These are phyloP conservation scores for Penicillium sclerotiorum DNA, from an alignment of 2,329 filamentous ascomycete species.

Conservation along the genomic window DNA sequence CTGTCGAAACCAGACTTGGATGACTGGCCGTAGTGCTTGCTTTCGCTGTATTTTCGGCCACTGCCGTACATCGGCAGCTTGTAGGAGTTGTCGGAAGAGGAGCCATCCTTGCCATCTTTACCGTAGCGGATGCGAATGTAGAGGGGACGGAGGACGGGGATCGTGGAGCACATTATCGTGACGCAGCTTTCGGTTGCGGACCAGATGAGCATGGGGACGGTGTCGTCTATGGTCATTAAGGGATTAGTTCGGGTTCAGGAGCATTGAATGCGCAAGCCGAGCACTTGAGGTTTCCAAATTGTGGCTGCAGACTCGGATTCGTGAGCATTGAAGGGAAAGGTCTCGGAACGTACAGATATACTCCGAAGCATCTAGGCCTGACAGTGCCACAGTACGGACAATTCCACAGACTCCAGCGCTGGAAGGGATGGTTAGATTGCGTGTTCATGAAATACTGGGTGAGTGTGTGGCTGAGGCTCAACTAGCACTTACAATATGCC, in stretches of 20 bases:
- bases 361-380: conserved; percentile 20
- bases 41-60: conserved; percentile 14
- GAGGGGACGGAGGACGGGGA: conserved; percentile 25
- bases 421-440: neutral
- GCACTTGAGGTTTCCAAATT: too few relatives aligned
- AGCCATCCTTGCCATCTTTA: conserved; percentile 15
- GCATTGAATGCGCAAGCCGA: too few relatives aligned
- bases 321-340: neutral
- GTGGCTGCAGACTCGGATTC: too few relatives aligned
- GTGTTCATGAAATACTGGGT: neutral
- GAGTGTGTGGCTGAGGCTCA: neutral
- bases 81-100: conserved; percentile 19
- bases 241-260: too few relatives aligned
- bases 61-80: conserved; percentile 23
- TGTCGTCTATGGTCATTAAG: conserved; percentile 11
- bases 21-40: conserved; percentile 5
- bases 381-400: conserved; percentile 23
- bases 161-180: conserved; percentile 27
- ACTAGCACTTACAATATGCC: conserved; percentile 46
- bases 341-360: conserved; percentile 18
- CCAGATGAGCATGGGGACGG: conserved; percentile 27
- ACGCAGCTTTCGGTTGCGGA: conserved; percentile 25
- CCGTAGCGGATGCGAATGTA: conserved; percentile 21
- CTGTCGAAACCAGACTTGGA: conserved; percentile 2
- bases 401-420: conserved; percentile 28